phyloP scores from a whole-genome alignment of 352 stramenopile genomes.

The Pythium apleroticum region DNA sequence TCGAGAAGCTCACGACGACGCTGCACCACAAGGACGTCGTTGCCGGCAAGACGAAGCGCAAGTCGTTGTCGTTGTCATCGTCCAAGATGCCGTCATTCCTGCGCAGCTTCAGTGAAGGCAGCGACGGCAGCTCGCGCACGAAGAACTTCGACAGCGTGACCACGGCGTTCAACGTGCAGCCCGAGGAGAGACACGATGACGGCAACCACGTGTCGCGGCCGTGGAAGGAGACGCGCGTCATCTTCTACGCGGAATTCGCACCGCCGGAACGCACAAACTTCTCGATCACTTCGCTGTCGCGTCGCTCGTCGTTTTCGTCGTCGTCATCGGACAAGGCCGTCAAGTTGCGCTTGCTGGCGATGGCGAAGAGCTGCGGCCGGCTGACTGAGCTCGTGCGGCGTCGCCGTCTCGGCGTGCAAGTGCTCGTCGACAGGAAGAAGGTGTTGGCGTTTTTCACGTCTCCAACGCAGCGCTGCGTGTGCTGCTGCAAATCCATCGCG shows the following conservation, averaged over 20 bases:
- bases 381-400: slow-evolving; percentile 52
- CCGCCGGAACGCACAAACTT: slow-evolving; percentile 4
- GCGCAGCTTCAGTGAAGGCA: neutral
- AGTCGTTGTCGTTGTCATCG: slow-evolving; percentile 9
- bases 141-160: slow-evolving; percentile 17
- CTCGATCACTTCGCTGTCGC: neutral
- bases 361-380: slow-evolving; percentile 27
- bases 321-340: slow-evolving; percentile 15
- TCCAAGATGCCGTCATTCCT: neutral
- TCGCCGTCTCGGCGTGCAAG: slow-evolving; percentile 58
- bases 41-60: slow-evolving; percentile 7
- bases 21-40: slow-evolving; percentile 15
- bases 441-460: slow-evolving; percentile 31
- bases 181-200: slow-evolving; percentile 2
- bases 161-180: slow-evolving; percentile 10
- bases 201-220: neutral
- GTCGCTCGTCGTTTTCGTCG: slow-evolving; percentile 1
- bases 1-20: slow-evolving; percentile 24
- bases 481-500: slow-evolving; percentile 41
- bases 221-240: slow-evolving; percentile 9
- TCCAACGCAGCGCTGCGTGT: slow-evolving; percentile 48
- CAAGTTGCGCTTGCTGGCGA: slow-evolving; percentile 15
- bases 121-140: neutral
- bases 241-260: slow-evolving; percentile 25
- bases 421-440: slow-evolving; percentile 35